Evolutionary conservation across 768 basidiomycete genomes (phyloP).

Genomic region (Gloeostereum incarnatum): DNA sequence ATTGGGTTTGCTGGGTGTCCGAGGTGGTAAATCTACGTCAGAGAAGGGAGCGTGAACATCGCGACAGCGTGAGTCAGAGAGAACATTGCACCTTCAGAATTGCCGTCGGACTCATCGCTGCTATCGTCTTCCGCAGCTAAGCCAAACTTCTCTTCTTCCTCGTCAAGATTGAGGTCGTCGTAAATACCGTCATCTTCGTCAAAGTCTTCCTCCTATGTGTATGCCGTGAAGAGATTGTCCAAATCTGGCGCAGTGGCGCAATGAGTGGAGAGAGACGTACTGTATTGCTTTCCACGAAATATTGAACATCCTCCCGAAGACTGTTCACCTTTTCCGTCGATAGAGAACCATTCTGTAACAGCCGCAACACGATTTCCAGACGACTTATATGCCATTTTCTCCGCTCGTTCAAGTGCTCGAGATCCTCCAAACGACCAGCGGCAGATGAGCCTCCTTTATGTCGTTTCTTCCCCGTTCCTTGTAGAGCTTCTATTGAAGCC

Average conservation of each 20-base stretch:
- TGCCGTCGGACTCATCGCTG: constrained; percentile 67
- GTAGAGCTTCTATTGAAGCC: constrained; percentile 86
- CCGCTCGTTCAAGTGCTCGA: constrained; percentile 87
- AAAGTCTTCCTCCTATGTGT: constrained; percentile 89
- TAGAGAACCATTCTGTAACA: constrained; percentile 91
- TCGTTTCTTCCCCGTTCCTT: constrained; percentile 74
- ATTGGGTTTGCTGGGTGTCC: constrained; percentile 49
- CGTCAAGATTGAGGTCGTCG: constrained; percentile 94
- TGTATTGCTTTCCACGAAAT: constrained; percentile 93
- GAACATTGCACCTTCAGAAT: constrained; percentile 53
- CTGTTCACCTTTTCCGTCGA: constrained; percentile 68
- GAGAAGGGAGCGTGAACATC: constrained; percentile 8
- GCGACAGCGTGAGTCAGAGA: constrained; percentile 2
- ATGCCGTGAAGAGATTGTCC: constrained; percentile 5
- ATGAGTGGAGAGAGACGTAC: constrained; percentile 39
- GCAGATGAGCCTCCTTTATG: constrained; percentile 58
- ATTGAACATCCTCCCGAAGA: constrained; percentile 90
- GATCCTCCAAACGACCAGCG: constrained; percentile 68
- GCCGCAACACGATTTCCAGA: constrained; percentile 85
- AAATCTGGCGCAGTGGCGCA: no score
- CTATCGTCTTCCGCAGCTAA: constrained; percentile 69
- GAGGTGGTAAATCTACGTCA: constrained; percentile 48
- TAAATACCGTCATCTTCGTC: constrained; percentile 97
- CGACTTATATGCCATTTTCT: constrained; percentile 92
- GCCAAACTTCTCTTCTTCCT: constrained; percentile 92